Evolutionary conservation across 495 filamentous ascomycete species (phyloP).

Genomic region (Parachaetomium inaequale): DNA sequence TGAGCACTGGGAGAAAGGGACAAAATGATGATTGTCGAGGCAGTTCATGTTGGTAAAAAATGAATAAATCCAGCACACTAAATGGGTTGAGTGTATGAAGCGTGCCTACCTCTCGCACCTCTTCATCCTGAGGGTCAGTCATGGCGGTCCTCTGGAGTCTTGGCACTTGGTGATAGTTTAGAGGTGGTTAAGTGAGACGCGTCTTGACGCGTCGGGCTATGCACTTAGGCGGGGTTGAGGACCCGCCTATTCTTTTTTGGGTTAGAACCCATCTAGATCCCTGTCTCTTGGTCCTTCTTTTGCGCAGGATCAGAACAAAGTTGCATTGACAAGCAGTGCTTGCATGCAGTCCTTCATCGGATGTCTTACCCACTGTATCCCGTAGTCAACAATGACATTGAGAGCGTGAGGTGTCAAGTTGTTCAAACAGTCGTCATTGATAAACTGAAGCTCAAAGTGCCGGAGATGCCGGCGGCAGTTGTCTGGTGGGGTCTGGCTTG

Average conservation of each 20-base stretch:
- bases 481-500: slow-evolving; percentile 18
- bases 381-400: too few relatives aligned
- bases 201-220: slow-evolving; percentile 10
- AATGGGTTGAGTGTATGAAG: background rate
- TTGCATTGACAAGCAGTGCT: background rate
- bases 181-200: slow-evolving; percentile 12
- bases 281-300: background rate
- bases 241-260: background rate
- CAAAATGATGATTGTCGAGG: too few relatives aligned
- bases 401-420: background rate
- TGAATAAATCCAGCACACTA: too few relatives aligned
- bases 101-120: slow-evolving; percentile 26
- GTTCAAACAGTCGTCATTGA: too few relatives aligned
- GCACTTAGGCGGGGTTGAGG: background rate
- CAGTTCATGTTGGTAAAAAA: too few relatives aligned
- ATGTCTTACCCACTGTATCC: background rate
- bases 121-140: slow-evolving; percentile 34
- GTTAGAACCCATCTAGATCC: background rate
- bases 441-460: background rate
- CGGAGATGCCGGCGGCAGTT: slow-evolving; percentile 12
- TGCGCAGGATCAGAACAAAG: background rate
- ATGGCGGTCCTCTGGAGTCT: slow-evolving; percentile 16
- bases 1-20: background rate
- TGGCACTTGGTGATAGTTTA: slow-evolving; percentile 11
- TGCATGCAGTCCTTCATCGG: background rate